Evolutionary conservation across 345 rosid genomes (phyloP), one percentile per base, ranked within the genome.

Genomic region (Limnanthes douglasii): DNA sequence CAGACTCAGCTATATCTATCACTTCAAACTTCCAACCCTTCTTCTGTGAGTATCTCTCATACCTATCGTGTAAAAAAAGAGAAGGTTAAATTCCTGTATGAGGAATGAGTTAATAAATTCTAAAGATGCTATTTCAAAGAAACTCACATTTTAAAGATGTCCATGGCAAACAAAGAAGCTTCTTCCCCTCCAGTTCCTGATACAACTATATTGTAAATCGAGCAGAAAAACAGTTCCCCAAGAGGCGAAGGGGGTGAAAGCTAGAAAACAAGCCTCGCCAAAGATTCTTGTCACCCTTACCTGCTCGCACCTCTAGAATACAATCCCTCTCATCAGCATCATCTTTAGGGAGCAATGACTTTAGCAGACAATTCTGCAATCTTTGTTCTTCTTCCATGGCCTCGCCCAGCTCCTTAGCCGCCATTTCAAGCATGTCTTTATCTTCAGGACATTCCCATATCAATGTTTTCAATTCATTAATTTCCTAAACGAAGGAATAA

Each of bases 291-390:
- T 12, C 29, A 11, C 36, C 3, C 20, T 26, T 76, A 85, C 96
- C 98, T 66, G 96, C 94, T 71, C 96, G 75, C 66, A 90, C 98
- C 81, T 90, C 98, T 78, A 84, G 53, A 73, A 90, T 85, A 54
- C 83, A 66, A 61, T 59, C 85, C 66, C 93, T 75, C 66, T 72
- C 93, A 56, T 90, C 94, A n/a, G 96, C 98, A 53, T 85, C 98
- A 54, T 90, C 98, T 53, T 64, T 80, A n/a, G 98, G 96, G 48
- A 90, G 88, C 43, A 85, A 62, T 11, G 74, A 70, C 70, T 65
- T 73, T 32, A 85, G 88, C 53, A 90, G 54, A 65, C 67, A 54
- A 53, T 46, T 60, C 55, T 73, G 94, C 62, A 78, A 39, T 49
- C 73, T 70, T 52, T 70, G 77, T 64, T 85, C 86, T 47, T 72